Evolutionary conservation across 2,329 filamentous ascomycete genomes (phyloP).

Genomic region (Proliferodiscus dingleyae): DNA sequence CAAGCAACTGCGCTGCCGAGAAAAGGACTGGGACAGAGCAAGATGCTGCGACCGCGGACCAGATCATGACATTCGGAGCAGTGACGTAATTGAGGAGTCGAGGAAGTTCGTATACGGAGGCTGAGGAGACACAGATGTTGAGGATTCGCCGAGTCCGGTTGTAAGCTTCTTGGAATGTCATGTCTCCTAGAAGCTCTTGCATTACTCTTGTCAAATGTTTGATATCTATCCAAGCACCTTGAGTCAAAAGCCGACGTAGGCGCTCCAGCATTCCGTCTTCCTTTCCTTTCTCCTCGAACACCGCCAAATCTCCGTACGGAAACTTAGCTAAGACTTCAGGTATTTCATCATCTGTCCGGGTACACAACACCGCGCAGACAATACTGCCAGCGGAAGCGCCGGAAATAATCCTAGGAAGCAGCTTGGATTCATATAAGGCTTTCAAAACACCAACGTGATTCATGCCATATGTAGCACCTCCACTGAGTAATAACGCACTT

Average conservation of each 20-base stretch:
- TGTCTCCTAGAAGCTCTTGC: slow-evolving; percentile 73
- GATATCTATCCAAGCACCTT: slow-evolving; percentile 81
- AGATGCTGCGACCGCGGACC: slow-evolving; percentile 93
- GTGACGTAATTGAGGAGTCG: slow-evolving; percentile 88
- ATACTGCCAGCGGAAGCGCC: slow-evolving; percentile 68
- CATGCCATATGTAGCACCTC: slow-evolving; percentile 68
- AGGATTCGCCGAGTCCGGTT: slow-evolving; percentile 88
- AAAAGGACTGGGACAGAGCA: slow-evolving; percentile 90
- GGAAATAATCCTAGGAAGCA: slow-evolving; percentile 64
- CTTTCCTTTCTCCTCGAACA: slow-evolving; percentile 54
- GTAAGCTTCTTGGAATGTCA: slow-evolving; percentile 94
- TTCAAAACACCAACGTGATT: slow-evolving; percentile 68
- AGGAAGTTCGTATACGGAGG: slow-evolving; percentile 81
- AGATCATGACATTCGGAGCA: slow-evolving; percentile 89
- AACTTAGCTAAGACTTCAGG: slow-evolving; percentile 53
- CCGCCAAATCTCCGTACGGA: slow-evolving; percentile 56
- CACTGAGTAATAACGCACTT: slow-evolving; percentile 61
- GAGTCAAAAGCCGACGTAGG: slow-evolving; percentile 68
- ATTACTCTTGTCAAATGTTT: slow-evolving; percentile 76
- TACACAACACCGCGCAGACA: slow-evolving; percentile 60
- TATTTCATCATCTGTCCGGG: slow-evolving; percentile 58
- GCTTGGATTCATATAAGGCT: slow-evolving; percentile 55
- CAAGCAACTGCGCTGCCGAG: slow-evolving; percentile 69
- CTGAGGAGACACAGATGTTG: slow-evolving; percentile 90
- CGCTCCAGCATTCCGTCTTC: slow-evolving; percentile 65